These are phyloP conservation scores for Cryphonectria nitschkei DNA, from an alignment of 2,329 filamentous ascomycete genomes.

Conservation along the genomic window DNA sequence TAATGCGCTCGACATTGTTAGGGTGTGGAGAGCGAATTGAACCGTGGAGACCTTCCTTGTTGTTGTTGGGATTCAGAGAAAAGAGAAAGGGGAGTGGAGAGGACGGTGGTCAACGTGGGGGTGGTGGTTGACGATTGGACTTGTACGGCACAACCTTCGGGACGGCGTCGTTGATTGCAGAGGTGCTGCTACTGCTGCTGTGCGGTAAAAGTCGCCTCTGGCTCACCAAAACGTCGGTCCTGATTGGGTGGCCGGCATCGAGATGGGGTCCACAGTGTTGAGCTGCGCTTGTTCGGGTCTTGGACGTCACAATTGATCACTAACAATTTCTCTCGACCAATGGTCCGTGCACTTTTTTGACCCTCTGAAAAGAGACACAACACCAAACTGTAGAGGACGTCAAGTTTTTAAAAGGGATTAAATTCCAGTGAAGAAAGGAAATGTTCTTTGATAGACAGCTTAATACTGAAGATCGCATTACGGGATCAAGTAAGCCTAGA, in stretches of 20 bases:
- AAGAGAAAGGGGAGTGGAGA: constrained; percentile 11
- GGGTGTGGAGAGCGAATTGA: background rate
- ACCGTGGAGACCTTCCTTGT: background rate
- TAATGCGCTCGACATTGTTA: constrained; percentile 52
- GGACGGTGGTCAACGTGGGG: background rate
- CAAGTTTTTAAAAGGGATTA: background rate
- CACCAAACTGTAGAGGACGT: background rate
- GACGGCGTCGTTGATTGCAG: constrained; percentile 13
- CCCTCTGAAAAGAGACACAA: background rate
- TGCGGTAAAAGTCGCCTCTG: constrained; percentile 26
- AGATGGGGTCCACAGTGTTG: background rate
- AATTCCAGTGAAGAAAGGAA: too few relatives aligned
- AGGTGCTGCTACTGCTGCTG: constrained; percentile 3
- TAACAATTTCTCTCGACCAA: constrained; percentile 11
- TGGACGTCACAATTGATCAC: constrained; percentile 23
- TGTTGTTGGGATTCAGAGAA: background rate
- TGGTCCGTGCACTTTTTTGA: background rate
- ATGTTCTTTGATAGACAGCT: too few relatives aligned
- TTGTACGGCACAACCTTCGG: background rate
- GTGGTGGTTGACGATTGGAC: background rate
- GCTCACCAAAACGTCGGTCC: constrained; percentile 23
- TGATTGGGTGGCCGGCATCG: constrained; percentile 22
- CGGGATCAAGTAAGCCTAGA: constrained; percentile 45
- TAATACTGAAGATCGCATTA: background rate
- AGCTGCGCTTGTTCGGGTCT: constrained; percentile 11